Conservation (phyloP, 129 eudicot genomes). For the Chrysanthemum makinoi region DNA sequence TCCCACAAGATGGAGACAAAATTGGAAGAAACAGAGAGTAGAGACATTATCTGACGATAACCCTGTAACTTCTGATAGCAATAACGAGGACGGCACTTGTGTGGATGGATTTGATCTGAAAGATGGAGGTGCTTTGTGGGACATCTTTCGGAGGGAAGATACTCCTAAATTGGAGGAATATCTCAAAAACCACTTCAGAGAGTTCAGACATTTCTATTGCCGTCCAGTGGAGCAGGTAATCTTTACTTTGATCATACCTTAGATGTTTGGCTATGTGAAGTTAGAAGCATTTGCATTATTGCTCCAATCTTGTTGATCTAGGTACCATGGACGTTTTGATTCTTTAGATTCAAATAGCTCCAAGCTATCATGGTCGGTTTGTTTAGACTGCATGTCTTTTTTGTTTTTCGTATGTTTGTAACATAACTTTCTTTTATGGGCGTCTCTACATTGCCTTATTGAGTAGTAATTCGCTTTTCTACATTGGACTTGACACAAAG, state of each 20-base stretch:
- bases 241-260: not conserved
- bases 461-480: no score
- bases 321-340: no score
- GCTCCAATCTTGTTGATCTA: no score
- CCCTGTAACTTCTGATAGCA: no score
- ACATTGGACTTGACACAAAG: not conserved
- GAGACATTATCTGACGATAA: no score
- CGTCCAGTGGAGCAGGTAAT: constrained; percentile 48
- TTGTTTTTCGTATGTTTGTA: no score
- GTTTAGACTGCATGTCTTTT: no score
- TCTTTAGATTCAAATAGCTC: no score
- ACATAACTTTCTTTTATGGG: not conserved
- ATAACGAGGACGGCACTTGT: not conserved
- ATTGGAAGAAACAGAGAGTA: not conserved
- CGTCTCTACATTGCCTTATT: not conserved
- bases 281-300: no score
- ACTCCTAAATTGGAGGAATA: constrained; percentile 56
- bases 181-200: constrained; percentile 51
- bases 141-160: constrained; percentile 70
- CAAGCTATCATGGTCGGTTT: no score
- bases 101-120: constrained; percentile 13
- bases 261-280: not conserved
- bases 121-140: constrained; percentile 75
- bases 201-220: constrained; percentile 49
- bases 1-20: not conserved